phyloP scores from a whole-genome alignment of 1,284 basidiomycete species.

The Fomitopsis schrenkii region DNA sequence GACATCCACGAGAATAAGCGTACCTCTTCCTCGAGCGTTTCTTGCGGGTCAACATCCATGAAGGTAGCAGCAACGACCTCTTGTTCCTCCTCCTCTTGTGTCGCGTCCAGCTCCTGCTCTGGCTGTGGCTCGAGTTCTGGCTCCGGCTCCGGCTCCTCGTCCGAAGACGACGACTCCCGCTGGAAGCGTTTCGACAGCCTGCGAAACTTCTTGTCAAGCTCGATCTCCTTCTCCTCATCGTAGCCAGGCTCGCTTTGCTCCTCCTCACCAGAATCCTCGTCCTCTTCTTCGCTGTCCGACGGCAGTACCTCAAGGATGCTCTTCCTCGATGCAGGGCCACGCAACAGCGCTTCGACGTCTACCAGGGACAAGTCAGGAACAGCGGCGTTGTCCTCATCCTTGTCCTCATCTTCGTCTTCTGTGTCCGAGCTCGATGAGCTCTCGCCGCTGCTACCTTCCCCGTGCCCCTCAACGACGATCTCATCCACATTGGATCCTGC shows the following conservation, averaged over 20 bases:
- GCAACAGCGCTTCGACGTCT: conserved; percentile 23
- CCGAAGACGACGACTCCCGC: conserved; percentile 19
- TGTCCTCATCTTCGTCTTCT: conserved; percentile 3
- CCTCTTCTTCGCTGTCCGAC: conserved; percentile 17
- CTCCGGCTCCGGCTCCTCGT: conserved; percentile 20
- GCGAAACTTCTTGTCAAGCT: conserved; percentile 23
- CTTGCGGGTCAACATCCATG: conserved; percentile 18
- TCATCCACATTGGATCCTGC: conserved; percentile 27
- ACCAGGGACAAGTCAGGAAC: conserved; percentile 2
- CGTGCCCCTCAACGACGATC: conserved; percentile 23
- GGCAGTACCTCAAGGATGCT: conserved; percentile 22
- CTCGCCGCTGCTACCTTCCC: conserved; percentile 28
- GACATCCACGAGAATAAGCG: neutral
- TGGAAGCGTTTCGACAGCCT: conserved; percentile 19
- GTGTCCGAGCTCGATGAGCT: conserved; percentile 11
- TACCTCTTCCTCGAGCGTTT: conserved; percentile 13
- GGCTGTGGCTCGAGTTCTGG: neutral
- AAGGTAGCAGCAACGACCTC: conserved; percentile 12
- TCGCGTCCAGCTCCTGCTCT: neutral
- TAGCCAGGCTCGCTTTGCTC: conserved; percentile 14
- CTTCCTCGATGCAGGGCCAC: conserved; percentile 15
- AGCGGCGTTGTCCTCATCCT: neutral
- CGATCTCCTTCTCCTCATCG: conserved; percentile 19
- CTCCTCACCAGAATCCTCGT: conserved; percentile 15
- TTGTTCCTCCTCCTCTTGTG: conserved; percentile 7